Evolutionary conservation across 495 filamentous ascomycete genomes (phyloP).

Genomic region (Penicillium argentinense): DNA sequence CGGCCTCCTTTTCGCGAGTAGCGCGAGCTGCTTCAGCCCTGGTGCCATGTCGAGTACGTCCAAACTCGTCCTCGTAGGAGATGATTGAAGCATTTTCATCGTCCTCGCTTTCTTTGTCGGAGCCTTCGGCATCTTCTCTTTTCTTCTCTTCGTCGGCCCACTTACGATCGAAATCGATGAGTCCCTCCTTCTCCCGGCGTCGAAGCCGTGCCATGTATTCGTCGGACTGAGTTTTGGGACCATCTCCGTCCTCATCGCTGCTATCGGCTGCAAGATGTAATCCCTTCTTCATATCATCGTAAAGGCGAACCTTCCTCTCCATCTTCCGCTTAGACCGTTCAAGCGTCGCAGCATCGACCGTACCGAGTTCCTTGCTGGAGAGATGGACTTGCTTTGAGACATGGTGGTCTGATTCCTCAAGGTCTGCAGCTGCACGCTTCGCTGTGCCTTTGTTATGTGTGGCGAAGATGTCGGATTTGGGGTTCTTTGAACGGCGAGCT

Average conservation of each 20-base stretch:
- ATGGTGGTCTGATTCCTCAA: slow-evolving; percentile 40
- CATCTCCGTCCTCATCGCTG: slow-evolving; percentile 46
- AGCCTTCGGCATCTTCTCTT: slow-evolving; percentile 33
- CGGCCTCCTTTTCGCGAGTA: slow-evolving; percentile 48
- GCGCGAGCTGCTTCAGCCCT: slow-evolving; percentile 59
- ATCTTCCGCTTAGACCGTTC: slow-evolving; percentile 71
- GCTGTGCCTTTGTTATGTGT: slow-evolving; percentile 68
- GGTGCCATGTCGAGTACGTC: slow-evolving; percentile 69
- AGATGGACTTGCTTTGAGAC: slow-evolving; percentile 37
- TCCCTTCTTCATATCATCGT: slow-evolving; percentile 80
- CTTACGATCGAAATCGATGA: slow-evolving; percentile 93
- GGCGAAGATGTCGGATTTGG: slow-evolving; percentile 70
- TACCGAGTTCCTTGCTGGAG: slow-evolving; percentile 38
- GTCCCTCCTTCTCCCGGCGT: slow-evolving; percentile 47
- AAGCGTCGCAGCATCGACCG: slow-evolving; percentile 44
- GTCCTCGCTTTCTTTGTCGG: slow-evolving; percentile 28
- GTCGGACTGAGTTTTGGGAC: slow-evolving; percentile 24
- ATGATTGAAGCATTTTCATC: slow-evolving; percentile 60
- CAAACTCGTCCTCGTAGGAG: slow-evolving; percentile 89
- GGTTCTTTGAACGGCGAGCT: slow-evolving; percentile 59
- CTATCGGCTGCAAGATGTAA: slow-evolving; percentile 42
- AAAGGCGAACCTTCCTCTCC: slow-evolving; percentile 83
- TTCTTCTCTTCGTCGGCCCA: slow-evolving; percentile 68
- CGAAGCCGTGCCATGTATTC: slow-evolving; percentile 33
- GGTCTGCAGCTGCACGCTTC: slow-evolving; percentile 59